Conservation (phyloP, 805 yeast genomes). For the Candida ovalis region DNA sequence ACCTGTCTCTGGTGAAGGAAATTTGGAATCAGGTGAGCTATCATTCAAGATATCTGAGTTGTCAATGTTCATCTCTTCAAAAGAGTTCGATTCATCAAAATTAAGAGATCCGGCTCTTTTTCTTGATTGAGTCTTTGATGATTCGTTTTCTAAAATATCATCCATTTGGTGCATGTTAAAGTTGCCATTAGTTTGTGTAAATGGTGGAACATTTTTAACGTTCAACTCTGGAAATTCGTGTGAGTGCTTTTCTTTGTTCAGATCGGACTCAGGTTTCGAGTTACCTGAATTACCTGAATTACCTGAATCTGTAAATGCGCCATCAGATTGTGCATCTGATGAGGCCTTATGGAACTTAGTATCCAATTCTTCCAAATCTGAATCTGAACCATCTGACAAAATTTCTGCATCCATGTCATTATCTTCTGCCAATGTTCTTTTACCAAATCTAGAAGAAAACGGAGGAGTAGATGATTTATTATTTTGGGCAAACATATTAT, state of each 20-base stretch:
- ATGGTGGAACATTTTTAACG: slow-evolving; percentile 25
- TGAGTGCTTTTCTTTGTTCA: neutral
- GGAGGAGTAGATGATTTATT: neutral
- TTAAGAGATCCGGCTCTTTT: neutral
- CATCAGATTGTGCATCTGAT: neutral
- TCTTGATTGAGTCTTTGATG: neutral
- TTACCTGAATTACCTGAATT: no score
- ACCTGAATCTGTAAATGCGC: neutral
- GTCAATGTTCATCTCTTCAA: neutral
- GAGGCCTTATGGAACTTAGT: neutral
- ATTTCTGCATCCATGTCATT: neutral
- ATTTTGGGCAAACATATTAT: neutral
- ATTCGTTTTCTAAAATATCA: slow-evolving; percentile 10
- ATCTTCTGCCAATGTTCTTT: slow-evolving; percentile 4
- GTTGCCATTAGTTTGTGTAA: slow-evolving; percentile 29
- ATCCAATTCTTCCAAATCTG: slow-evolving; percentile 3
- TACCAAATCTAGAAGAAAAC: neutral
- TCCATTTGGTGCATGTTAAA: slow-evolving; percentile 26
- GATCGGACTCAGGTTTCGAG: no score
- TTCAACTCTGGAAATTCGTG: slow-evolving; percentile 2
- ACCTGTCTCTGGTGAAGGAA: neutral
- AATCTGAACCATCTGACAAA: neutral
- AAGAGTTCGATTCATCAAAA: neutral
- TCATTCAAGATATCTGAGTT: neutral
- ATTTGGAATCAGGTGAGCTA: neutral